Evolutionary conservation across 495 filamentous ascomycete species (phyloP).

Genomic region (Xylaria scruposa): DNA sequence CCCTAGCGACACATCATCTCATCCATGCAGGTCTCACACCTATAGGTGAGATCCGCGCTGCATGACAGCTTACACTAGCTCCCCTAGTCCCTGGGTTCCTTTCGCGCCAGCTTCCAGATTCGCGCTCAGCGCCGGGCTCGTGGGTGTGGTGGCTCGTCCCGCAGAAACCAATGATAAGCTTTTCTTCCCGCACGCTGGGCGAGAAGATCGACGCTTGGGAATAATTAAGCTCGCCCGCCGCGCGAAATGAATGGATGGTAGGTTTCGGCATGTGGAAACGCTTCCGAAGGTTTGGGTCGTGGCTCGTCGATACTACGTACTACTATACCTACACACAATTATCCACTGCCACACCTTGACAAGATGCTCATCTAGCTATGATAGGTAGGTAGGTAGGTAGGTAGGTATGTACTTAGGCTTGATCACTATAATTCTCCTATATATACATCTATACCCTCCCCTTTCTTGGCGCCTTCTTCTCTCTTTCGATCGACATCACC

Average conservation of each 20-base stretch:
- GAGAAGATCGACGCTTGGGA: background rate
- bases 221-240: background rate
- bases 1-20: background rate
- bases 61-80: background rate
- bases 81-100: background rate
- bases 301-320: background rate
- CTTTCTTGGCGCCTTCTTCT: slow-evolving; percentile 4
- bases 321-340: background rate
- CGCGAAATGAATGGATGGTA: background rate
- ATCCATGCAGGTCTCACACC: background rate
- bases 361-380: too few relatives aligned
- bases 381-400: too few relatives aligned
- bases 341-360: too few relatives aligned
- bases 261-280: background rate
- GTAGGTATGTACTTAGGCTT: too few relatives aligned
- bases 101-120: slow-evolving; percentile 23
- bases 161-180: slow-evolving; percentile 21
- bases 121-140: background rate
- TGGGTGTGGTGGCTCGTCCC: background rate
- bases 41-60: background rate
- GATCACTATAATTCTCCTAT: background rate
- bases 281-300: background rate
- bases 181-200: slow-evolving; percentile 14
- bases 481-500: background rate
- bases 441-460: background rate